Base-by-base conservation (phyloP, 305 asterid genomes). In the Fraxinus floribunda region DNA sequence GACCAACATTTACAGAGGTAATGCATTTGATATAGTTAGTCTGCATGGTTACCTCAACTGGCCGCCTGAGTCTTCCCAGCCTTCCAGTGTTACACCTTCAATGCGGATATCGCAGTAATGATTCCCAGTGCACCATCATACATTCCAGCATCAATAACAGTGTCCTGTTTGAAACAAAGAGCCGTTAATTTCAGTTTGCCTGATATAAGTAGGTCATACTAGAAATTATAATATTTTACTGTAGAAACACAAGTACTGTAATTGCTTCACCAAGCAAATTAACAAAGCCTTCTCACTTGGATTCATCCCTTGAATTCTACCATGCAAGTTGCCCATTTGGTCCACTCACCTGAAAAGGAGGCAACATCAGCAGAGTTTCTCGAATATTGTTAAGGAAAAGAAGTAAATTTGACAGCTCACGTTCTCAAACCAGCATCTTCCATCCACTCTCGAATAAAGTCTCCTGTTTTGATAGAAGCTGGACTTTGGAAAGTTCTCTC, bases 401-500 rank as follows among this genome's bases (percentile, higher is more conserved):
- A 80, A 76, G 24, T 35, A 62, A 80, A 34, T 20, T 71, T 30
- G 60, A 76, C n/a, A 83, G 76, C 95, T 88, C 86, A 96, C 98
- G 95, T 93, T 80, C 82, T 86, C 90, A 96, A 90, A 81, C 99
- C 99, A 22, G 98, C 97, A 88, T 94, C 98, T 80, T 92, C 98
- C 98, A 96, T 94, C 99, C 98, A 96, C 66, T 80, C 76, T 44
- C 91, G 93, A 76, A 96, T 91, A 80, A 89, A 90, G 81, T 86
- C 87, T 83, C 90, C 97, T 20, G 99, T 98, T 85, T 87, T 84
- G 44, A 92, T 71, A 9, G 98, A 93, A 86, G 98, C 97, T 7
- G 95, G 94, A 41, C 98, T 94, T 88, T 93, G 97, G 92, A 94
- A 96, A 80, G 98, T 94, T 90, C 99, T 96, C 85, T 88, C 97